Evolutionary conservation across 1,284 basidiomycete species (phyloP).

Genomic region (Puccinia triticina): DNA sequence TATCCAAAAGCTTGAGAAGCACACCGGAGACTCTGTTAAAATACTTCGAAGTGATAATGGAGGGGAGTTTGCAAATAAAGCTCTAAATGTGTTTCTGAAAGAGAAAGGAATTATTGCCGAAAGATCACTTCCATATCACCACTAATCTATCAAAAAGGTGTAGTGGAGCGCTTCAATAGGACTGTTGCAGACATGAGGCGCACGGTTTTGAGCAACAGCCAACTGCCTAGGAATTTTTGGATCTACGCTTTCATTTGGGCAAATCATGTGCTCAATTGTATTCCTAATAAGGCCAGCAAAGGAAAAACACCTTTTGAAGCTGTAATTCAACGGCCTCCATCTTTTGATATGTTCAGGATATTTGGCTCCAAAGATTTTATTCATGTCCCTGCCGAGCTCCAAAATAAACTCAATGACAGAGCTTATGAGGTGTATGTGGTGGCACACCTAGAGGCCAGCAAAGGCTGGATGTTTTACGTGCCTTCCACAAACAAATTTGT

Average conservation of each 20-base stretch:
- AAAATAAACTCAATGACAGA: background rate
- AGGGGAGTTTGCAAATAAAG: too few relatives aligned
- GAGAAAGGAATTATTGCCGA: background rate
- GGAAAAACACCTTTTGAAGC: too few relatives aligned
- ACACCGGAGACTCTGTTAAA: too few relatives aligned
- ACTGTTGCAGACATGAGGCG: background rate
- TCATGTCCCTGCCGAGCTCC: background rate
- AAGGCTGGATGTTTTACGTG: slow-evolving; percentile 5
- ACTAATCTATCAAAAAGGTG: too few relatives aligned
- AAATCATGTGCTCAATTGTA: too few relatives aligned
- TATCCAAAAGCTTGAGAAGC: too few relatives aligned
- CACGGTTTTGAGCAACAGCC: too few relatives aligned
- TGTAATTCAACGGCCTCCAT: background rate
- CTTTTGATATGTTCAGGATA: background rate
- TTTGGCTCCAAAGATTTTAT: background rate
- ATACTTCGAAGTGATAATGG: too few relatives aligned
- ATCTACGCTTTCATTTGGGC: background rate
- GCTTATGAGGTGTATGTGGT: background rate
- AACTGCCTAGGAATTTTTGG: slow-evolving; percentile 6
- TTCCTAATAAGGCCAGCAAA: too few relatives aligned
- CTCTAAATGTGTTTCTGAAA: too few relatives aligned
- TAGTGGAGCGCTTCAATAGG: slow-evolving; percentile 4
- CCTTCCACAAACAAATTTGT: background rate
- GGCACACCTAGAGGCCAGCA: background rate
- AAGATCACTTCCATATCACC: background rate